Base-by-base conservation (phyloP, 1,284 basidiomycete genomes). In the Puccinia horiana region DNA sequence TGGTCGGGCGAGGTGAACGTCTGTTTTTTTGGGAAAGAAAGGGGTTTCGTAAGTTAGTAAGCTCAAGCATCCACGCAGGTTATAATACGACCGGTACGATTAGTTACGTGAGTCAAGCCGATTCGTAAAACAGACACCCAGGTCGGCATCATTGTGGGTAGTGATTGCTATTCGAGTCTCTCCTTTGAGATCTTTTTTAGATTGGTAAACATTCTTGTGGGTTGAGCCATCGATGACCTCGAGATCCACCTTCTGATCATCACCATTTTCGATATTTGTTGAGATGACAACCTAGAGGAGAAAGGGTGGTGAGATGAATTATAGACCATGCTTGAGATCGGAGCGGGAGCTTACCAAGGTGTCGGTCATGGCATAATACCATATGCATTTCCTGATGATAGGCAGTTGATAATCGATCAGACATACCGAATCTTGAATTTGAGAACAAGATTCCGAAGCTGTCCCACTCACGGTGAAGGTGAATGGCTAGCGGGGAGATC, bases 131-230 rank as follows among this genome's bases (percentile, higher is more conserved):
- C 96, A 99, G 0, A 98, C 95, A 0, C 96, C 96, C 8, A 99
- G 91, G 86, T 99, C 95, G 2, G 94, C 95, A 76, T 96, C 93
- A 44, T 92, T 91, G 87, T 98, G 96, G 18, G 95, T 93, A 23
- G 96, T 99, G 85, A 99, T 91, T 5, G 96, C 97, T 83, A 98
- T 89, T 84, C 96, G 90, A 26, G 95, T 94, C 89, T 99, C 96
- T 12, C 91, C 93, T 83, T 92, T 92, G 85, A 99, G 93, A 79
- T 91, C 91, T 87, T 90, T 92, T 89, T 98, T 98, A 86, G 91
- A 92, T 84, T 98, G 89, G 87, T 98, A 99, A 26, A 96, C 91
- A 87, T 98, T 98, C 86, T 92, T 91, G 86, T 93, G 91, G 69
- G 92, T 89, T 76, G 92, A 93, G 16, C 94, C 94, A 88, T 99